Evolutionary conservation across 768 basidiomycete species (phyloP).

Genomic region (Leucocoprinus birnbaumii): DNA sequence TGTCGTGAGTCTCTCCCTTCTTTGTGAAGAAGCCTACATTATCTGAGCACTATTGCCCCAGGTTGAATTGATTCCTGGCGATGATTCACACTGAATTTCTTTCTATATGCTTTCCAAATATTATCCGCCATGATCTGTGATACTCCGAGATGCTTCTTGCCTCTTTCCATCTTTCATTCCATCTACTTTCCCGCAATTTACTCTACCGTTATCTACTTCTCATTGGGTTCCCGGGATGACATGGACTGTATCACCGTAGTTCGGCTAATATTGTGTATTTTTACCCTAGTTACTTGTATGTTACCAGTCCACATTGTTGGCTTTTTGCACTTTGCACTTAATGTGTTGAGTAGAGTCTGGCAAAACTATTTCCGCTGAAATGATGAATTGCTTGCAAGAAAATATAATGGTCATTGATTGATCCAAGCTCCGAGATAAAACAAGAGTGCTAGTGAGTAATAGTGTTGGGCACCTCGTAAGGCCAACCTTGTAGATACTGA

Average conservation of each 20-base stretch:
- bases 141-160: not conserved
- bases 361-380: not conserved
- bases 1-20: slow-evolving; percentile 37
- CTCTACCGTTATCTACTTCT: not conserved
- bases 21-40: not conserved
- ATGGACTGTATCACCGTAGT: not conserved
- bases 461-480: slow-evolving; percentile 69
- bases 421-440: not conserved
- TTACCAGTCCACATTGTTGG: not conserved
- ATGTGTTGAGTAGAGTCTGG: not conserved
- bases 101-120: not conserved
- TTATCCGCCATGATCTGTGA: not conserved
- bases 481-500: slow-evolving; percentile 32
- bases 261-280: slow-evolving; percentile 7
- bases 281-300: not conserved
- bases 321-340: not conserved
- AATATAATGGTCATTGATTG: too few relatives aligned
- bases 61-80: slow-evolving; percentile 21
- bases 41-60: not conserved
- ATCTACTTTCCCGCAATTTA: not conserved
- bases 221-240: not conserved
- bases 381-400: not conserved
- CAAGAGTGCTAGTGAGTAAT: not conserved
- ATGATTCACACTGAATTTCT: slow-evolving; percentile 5
- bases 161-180: not conserved